These are phyloP conservation scores for Dryadomyces quercus-mongolicae DNA, from an alignment of 2,329 filamentous ascomycete species.

Conservation along the genomic window DNA sequence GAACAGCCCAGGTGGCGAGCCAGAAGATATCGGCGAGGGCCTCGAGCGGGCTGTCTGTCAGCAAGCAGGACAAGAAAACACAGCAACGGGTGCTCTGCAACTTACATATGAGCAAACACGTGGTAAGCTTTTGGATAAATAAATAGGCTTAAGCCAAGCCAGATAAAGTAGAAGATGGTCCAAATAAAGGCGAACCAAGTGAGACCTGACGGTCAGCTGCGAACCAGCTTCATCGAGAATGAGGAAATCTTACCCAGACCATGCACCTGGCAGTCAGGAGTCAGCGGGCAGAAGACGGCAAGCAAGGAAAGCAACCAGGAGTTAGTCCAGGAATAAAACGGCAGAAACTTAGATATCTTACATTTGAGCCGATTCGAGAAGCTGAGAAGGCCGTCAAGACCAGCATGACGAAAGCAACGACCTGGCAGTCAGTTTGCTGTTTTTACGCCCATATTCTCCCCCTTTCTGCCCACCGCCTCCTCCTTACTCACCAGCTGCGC, in stretches of 20 bases:
- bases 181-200: slow-evolving; percentile 13
- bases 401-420: slow-evolving; percentile 9
- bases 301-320: not conserved
- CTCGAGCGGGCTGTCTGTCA: slow-evolving; percentile 7
- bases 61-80: not conserved
- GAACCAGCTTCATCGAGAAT: no score
- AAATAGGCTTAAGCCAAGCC: slow-evolving; percentile 8
- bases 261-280: not conserved
- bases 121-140: slow-evolving; percentile 8
- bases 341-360: not conserved
- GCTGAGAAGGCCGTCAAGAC: slow-evolving; percentile 10
- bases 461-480: slow-evolving; percentile 6
- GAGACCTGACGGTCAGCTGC: slow-evolving; percentile 1
- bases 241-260: not conserved
- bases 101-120: slow-evolving; percentile 10
- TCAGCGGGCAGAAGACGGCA: not conserved
- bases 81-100: not conserved
- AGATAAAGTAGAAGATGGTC: slow-evolving; percentile 12
- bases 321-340: not conserved
- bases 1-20: slow-evolving; percentile 13
- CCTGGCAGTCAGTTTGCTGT: not conserved
- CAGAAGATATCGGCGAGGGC: slow-evolving; percentile 12
- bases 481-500: slow-evolving; percentile 8
- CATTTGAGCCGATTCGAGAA: slow-evolving; percentile 6
- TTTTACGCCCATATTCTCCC: not conserved